phyloP scores from a whole-genome alignment of 768 basidiomycete species.

The Multifurca ochricompacta region DNA sequence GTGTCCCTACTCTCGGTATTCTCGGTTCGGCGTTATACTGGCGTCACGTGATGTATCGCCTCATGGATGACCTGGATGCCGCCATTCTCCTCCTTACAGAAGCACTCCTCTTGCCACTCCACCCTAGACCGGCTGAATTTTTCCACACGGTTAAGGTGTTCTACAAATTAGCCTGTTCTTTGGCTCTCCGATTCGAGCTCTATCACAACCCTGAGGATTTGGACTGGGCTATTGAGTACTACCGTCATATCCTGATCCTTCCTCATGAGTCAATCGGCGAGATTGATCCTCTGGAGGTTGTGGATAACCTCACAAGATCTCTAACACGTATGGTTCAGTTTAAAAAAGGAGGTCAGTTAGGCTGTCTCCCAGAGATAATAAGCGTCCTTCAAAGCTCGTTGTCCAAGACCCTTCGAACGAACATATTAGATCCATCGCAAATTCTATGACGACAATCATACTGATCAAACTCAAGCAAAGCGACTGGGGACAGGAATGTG shows the following conservation, averaged over 20 bases:
- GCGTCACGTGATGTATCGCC: not conserved
- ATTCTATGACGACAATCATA: not conserved
- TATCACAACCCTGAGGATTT: not conserved
- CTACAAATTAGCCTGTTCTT: not conserved
- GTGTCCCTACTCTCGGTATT: not conserved
- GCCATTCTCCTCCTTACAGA: constrained; percentile 1
- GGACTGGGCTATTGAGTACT: not conserved
- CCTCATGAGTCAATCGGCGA: not conserved
- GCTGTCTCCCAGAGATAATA: not conserved
- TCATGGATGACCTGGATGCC: not conserved
- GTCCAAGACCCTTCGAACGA: not conserved
- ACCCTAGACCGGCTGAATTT: not conserved
- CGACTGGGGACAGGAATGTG: not conserved
- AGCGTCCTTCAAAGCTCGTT: not conserved
- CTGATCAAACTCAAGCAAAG: not conserved
- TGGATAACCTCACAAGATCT: not conserved
- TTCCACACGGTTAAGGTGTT: not conserved
- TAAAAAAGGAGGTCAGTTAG: not conserved
- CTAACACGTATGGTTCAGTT: not conserved
- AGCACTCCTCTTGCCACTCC: constrained; percentile 3
- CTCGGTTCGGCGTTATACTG: not conserved
- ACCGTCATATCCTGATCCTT: not conserved
- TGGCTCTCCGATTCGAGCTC: not conserved
- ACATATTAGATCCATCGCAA: not conserved
- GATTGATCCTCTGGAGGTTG: not conserved